Conservation (phyloP, 768 basidiomycete species). For the Lanmaoa pseudosensibilis region DNA sequence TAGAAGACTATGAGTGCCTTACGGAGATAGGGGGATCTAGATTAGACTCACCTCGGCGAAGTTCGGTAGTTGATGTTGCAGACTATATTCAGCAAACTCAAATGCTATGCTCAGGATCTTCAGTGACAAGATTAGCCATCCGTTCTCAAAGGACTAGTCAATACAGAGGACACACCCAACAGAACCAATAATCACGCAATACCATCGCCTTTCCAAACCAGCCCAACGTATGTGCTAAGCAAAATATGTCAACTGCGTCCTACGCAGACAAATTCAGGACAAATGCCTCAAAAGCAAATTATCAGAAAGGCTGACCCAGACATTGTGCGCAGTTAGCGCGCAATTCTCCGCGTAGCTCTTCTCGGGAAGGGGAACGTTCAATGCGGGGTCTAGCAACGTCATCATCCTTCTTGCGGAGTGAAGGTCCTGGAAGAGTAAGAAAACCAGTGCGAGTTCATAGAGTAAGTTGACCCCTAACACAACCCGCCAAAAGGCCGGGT, state of each 20-base stretch:
- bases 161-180: slow-evolving; percentile 60
- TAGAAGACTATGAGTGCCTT: slow-evolving; percentile 30
- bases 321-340: slow-evolving; percentile 52
- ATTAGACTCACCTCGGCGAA: slow-evolving; percentile 70
- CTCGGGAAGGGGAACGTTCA: slow-evolving; percentile 75
- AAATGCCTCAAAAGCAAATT: background rate
- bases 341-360: slow-evolving; percentile 88
- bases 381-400: slow-evolving; percentile 69
- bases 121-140: slow-evolving; percentile 9
- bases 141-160: background rate
- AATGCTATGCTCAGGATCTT: slow-evolving; percentile 87
- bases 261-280: slow-evolving; percentile 28
- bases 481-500: slow-evolving; percentile 83
- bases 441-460: slow-evolving; percentile 81
- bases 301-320: slow-evolving; percentile 56
- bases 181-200: slow-evolving; percentile 90
- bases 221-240: slow-evolving; percentile 78
- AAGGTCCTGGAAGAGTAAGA: slow-evolving; percentile 83
- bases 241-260: slow-evolving; percentile 86
- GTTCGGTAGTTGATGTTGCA: slow-evolving; percentile 86
- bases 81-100: slow-evolving; percentile 84
- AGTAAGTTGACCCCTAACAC: slow-evolving; percentile 79
- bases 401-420: slow-evolving; percentile 75
- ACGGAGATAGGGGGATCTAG: slow-evolving; percentile 18
- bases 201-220: slow-evolving; percentile 94